These are phyloP conservation scores for Boeremia lycopersici DNA, from an alignment of 2,329 filamentous ascomycete genomes.

Conservation along the genomic window DNA sequence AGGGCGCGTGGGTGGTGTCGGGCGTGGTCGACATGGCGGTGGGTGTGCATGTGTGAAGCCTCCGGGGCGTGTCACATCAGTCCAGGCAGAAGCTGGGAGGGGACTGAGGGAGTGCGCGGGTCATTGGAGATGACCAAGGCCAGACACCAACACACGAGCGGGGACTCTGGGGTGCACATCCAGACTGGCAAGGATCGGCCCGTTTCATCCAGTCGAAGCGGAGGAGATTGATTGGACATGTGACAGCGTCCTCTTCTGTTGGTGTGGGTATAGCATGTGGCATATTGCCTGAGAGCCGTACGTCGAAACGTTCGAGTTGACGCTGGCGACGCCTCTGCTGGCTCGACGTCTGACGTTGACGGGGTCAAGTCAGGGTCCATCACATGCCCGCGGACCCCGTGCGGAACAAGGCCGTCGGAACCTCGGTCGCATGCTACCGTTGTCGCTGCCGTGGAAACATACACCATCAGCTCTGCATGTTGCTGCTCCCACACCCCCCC, in stretches of 20 bases:
- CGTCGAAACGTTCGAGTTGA: too few relatives aligned
- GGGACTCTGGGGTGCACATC: slow-evolving; percentile 10
- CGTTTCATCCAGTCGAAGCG: slow-evolving; percentile 9
- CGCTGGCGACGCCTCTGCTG: not conserved
- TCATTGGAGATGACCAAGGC: not conserved
- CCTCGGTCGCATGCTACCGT: slow-evolving; percentile 2
- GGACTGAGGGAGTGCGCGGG: not conserved
- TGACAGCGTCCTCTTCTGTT: not conserved
- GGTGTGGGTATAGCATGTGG: not conserved
- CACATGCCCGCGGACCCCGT: not conserved
- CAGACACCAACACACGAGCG: slow-evolving; percentile 5
- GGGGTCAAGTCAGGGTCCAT: slow-evolving; percentile 4
- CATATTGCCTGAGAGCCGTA: not conserved
- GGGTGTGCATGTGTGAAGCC: too few relatives aligned
- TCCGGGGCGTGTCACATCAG: not conserved
- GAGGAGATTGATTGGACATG: slow-evolving; percentile 7
- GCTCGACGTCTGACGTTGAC: not conserved
- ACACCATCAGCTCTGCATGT: not conserved
- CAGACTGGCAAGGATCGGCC: slow-evolving; percentile 13
- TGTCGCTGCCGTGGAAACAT: slow-evolving; percentile 8
- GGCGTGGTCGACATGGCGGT: slow-evolving; percentile 8
- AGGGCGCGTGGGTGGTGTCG: not conserved
- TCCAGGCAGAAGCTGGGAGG: not conserved
- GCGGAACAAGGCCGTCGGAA: not conserved
- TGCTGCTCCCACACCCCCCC: not conserved